Conservation (phyloP, 305 asterid species). For the Nicotiana rustica region DNA sequence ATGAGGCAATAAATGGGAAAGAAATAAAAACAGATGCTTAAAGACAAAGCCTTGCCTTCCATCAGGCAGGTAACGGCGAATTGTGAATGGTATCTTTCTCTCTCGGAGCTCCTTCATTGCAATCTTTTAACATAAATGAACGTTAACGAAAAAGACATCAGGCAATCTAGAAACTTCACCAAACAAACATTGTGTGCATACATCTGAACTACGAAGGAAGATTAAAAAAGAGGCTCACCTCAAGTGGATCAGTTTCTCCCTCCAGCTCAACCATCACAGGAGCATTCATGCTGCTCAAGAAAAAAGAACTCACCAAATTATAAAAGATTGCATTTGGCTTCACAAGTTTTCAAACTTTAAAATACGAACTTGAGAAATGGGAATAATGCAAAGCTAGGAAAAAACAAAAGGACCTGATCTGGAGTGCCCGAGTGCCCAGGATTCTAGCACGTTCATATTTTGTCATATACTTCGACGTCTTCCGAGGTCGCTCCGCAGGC, state of each 20-base stretch:
- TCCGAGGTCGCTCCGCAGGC: conserved; percentile 67
- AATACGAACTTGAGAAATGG: not conserved
- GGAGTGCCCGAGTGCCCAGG: conserved; percentile 82
- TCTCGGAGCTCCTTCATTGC: conserved; percentile 91
- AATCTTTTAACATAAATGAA: conserved; percentile 56
- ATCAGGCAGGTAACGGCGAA: conserved; percentile 86
- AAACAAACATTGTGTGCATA: not conserved
- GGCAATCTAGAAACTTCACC: conserved; percentile 24
- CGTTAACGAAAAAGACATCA: not conserved
- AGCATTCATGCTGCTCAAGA: conserved; percentile 66
- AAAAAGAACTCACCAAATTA: not conserved
- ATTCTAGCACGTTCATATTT: conserved; percentile 87
- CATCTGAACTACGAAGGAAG: not conserved
- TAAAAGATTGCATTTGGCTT: not conserved
- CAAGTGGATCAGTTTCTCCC: conserved; percentile 59
- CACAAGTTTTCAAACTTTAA: not conserved
- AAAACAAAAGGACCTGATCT: conserved; percentile 58
- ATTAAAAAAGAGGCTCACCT: conserved; percentile 44
- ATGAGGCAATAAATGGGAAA: not conserved
- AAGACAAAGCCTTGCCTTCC: conserved; percentile 62
- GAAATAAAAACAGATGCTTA: conserved; percentile 16
- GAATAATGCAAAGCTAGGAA: not conserved
- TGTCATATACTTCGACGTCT: conserved; percentile 83
- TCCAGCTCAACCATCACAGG: conserved; percentile 83
- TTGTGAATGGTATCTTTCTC: conserved; percentile 84